Evolutionary conservation across 768 basidiomycete genomes (phyloP).

Genomic region (Cyathus striatus): DNA sequence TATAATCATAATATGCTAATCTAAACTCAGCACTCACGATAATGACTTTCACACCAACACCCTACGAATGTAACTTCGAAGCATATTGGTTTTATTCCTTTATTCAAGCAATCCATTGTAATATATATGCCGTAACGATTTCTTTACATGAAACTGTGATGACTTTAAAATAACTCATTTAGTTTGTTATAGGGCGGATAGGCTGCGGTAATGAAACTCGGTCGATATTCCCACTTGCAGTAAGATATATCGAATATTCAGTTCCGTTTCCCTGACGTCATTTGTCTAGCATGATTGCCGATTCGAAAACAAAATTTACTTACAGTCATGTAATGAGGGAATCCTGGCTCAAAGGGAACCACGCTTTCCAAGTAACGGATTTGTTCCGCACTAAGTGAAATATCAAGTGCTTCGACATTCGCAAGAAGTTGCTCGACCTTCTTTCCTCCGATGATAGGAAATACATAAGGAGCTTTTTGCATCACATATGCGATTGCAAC

Average conservation of each 20-base stretch:
- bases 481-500: constrained; percentile 1
- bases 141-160: no score
- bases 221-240: background rate
- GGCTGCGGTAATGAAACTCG: background rate
- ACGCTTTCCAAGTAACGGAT: constrained; percentile 30
- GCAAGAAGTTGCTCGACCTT: constrained; percentile 37
- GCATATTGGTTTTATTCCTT: no score
- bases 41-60: no score
- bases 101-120: no score
- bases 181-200: background rate
- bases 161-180: no score
- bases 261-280: background rate
- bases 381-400: constrained; percentile 31
- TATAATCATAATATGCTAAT: no score
- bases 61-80: no score
- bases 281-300: background rate
- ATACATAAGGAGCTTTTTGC: constrained; percentile 4
- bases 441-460: constrained; percentile 10
- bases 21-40: no score
- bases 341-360: background rate
- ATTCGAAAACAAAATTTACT: background rate
- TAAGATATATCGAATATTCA: background rate
- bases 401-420: constrained; percentile 39
- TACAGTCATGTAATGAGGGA: constrained; percentile 1
- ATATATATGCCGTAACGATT: no score